Conservation (phyloP, 768 basidiomycete species). For the Tulasnella sp. region DNA sequence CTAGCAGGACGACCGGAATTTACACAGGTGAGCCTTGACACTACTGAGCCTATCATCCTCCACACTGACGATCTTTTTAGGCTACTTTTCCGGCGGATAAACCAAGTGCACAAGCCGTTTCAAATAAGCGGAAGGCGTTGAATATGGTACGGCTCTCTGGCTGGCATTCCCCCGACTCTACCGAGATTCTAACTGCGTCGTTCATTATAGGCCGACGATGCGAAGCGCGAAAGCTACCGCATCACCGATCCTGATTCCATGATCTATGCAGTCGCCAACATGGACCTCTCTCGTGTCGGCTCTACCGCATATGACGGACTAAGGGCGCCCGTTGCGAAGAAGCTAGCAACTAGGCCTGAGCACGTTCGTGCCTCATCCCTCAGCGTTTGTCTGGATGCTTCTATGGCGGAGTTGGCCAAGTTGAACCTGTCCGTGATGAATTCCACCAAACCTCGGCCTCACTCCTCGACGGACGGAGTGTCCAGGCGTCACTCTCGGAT, state of each 20-base stretch:
- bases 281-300: constrained; percentile 11
- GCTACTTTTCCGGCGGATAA: too few relatives aligned
- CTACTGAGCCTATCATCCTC: too few relatives aligned
- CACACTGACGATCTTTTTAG: too few relatives aligned
- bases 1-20: too few relatives aligned
- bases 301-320: not conserved
- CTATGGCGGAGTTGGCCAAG: constrained; percentile 14
- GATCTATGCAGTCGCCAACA: constrained; percentile 11
- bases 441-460: not conserved
- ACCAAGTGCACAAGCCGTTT: too few relatives aligned
- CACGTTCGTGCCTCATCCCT: constrained; percentile 11
- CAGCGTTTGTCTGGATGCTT: constrained; percentile 15
- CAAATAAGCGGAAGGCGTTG: too few relatives aligned
- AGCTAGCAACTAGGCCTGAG: not conserved
- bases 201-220: not conserved
- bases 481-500: constrained; percentile 6
- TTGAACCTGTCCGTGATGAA: constrained; percentile 8
- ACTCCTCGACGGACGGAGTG: constrained; percentile 1
- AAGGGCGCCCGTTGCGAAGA: not conserved
- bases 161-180: too few relatives aligned
- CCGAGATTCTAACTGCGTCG: too few relatives aligned
- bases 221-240: not conserved
- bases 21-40: too few relatives aligned
- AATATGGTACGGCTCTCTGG: too few relatives aligned
- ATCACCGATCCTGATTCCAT: constrained; percentile 2